These are phyloP conservation scores for Oropetium thomaeum DNA, from an alignment of 176 grass and related monocot genomes.

Conservation along the genomic window DNA sequence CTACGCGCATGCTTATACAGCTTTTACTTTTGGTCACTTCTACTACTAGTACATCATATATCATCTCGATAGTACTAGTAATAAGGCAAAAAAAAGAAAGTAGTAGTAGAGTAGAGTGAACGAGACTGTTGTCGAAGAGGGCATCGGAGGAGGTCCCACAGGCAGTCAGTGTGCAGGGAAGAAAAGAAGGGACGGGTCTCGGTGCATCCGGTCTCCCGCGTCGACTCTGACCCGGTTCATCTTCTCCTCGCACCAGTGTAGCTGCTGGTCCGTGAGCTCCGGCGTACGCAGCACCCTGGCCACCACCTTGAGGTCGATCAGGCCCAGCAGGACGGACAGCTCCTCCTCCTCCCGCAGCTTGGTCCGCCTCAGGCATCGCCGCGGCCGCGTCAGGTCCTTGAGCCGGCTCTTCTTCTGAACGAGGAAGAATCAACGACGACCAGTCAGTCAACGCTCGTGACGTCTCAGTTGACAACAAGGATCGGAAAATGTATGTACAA, in stretches of 20 bases:
- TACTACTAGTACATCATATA: no score
- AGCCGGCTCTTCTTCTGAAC: constrained; percentile 88
- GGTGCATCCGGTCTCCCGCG: constrained; percentile 55
- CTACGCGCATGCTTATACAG: no score
- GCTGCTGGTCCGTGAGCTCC: constrained; percentile 64
- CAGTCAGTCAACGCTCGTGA: no score
- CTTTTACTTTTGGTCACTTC: constrained; percentile 59
- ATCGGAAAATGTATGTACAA: no score
- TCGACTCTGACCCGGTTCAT: constrained; percentile 69
- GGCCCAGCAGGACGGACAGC: constrained; percentile 64
- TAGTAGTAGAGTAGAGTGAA: constrained; percentile 21
- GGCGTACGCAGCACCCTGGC: constrained; percentile 78
- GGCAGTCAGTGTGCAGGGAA: constrained; percentile 69
- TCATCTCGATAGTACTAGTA: constrained; percentile 14
- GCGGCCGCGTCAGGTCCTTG: constrained; percentile 55
- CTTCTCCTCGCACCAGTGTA: constrained; percentile 97
- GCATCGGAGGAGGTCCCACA: neutral
- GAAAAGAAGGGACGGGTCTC: constrained; percentile 78
- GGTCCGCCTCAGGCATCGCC: constrained; percentile 63
- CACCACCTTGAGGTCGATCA: constrained; percentile 84
- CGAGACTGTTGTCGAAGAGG: neutral
- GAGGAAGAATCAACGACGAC: neutral
- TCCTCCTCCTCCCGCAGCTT: constrained; percentile 60
- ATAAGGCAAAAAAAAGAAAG: neutral
- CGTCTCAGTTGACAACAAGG: no score